Evolutionary conservation across 257 asterid genomes (phyloP), one percentile per base, ranked within the genome.

Genomic region (Orobanche coerulescens): DNA sequence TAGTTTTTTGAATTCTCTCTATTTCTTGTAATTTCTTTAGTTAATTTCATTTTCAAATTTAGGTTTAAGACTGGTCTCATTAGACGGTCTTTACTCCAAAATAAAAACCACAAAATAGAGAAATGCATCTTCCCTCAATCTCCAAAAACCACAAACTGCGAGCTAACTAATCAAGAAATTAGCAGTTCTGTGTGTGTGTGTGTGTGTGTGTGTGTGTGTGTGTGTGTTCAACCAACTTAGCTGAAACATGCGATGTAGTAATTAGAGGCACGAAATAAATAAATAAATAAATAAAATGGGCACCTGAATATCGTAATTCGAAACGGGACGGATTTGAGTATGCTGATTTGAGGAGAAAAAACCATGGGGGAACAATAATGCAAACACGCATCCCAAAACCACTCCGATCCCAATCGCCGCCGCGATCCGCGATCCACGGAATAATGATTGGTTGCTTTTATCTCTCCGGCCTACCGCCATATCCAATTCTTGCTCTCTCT

Each of bases 391-490:
- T 56, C 95, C 95, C n/a, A 81, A 58, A 0, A 75, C 25, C 34
- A 82, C 58, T 42, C 94, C 96, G 73, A 88, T 53, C 49, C 62
- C 87, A 65, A 85, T 66, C 50, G 93, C 92, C 39, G 67, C 69
- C 49, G 81, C 78, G 74, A 88, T 81, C 67, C 82, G 76, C 28
- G 96, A 82, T 76, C 86, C 83, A 10, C 83, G 75, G 26, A 52
- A 11, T 25, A 76, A 61, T 5, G 76, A 64, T 20, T 72, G 82
- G 65, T 37, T 30, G 79, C 26, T 43, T 75, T 77, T 85, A 43
- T 85, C 96, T 58, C 80, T 79, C 40, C 94, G 83, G 26, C 76
- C 78, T 11, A 69, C 72, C 63, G 92, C 96, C 96, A 85, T 88
- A 34, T 31, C 54, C 50, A 18, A 51, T 47, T 46, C 36, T 30